These are phyloP conservation scores for Maudiozyma humilis DNA, from an alignment of 1,139 yeast species.

Conservation along the genomic window DNA sequence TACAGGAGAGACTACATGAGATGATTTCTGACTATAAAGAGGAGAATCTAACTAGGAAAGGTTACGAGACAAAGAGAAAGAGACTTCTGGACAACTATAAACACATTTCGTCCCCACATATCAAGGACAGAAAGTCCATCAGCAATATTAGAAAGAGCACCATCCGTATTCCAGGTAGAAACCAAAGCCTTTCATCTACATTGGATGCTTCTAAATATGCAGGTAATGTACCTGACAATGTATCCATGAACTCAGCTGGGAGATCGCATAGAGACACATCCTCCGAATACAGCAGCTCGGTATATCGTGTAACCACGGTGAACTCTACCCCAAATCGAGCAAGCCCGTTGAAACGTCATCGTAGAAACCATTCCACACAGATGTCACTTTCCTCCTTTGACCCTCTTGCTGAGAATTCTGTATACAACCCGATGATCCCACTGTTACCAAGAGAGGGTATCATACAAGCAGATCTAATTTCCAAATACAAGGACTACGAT, in stretches of 20 bases:
- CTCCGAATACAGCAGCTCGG: conserved; percentile 12
- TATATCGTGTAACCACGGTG: conserved; percentile 28
- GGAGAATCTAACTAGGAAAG: conserved; percentile 62
- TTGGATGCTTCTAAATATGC: conserved; percentile 4
- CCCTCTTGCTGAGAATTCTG: conserved; percentile 5
- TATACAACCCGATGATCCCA: conserved; percentile 42
- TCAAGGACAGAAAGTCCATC: conserved; percentile 7
- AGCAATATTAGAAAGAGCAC: conserved; percentile 10
- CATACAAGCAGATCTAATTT: conserved; percentile 23
- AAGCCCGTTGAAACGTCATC: conserved; percentile 13
- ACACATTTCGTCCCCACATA: conserved; percentile 4
- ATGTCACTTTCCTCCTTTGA: conserved; percentile 19
- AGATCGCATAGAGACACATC: conserved; percentile 3
- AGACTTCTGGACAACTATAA: conserved; percentile 33
- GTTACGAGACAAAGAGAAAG: conserved; percentile 51
- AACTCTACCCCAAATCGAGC: conserved; percentile 19
- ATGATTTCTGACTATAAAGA: conserved; percentile 48
- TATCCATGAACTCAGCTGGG: conserved; percentile 7
- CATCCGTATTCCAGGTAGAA: conserved; percentile 13
- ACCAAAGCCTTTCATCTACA: conserved; percentile 19
- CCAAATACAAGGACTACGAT: conserved; percentile 14
- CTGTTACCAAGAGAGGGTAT: conserved; percentile 50
- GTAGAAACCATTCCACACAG: conserved; percentile 18
- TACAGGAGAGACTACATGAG: conserved; percentile 33
- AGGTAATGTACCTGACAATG: conserved; percentile 5